Evolutionary conservation across 495 filamentous ascomycete species (phyloP), one percentile per base, ranked within the genome.

Genomic region (Talaromyces thailandensis): DNA sequence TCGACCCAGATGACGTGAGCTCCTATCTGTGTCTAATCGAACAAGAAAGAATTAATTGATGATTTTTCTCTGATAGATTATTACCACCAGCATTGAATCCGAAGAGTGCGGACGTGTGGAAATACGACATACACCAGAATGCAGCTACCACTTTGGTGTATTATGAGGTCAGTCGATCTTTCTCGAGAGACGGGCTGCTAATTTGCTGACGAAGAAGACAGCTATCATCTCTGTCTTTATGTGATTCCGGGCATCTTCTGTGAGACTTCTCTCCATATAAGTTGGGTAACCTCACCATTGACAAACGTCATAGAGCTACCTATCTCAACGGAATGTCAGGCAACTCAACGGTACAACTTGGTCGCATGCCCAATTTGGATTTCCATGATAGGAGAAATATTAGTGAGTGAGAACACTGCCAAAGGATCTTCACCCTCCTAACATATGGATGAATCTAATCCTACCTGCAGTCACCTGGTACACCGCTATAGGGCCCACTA

Each of bases 171-270:
- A 40, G 57, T 59, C 9, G 12, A 8, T 12, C 21, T 9, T 12
- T 59, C 18, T n/a, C 25, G 35, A 26, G n/a, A 4, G 37, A 16
- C 11, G 21, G 16, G 21, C 32, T n/a, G 21, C 43, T 40, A 11
- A 1, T 59, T 9, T 45, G 23, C 23, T 59, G 32, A 59, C 18
- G 14, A 48, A 26, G 14, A 26, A 43, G 24, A 31, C 57, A 79
- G 76, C 53, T 79, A 23, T 73, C 75, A 6, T 79, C 76, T 2
- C 62, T 77, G 21, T 77, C 74, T 4, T 28, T 77, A 24, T 75
- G 76, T 35, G 71, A 69, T n/a, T 75, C 76, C 6, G 74, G 73
- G 4, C 71, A 71, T 56, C 48, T 77, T 3, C 53, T 79, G 76
- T 78, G 68, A 61, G 75, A 23, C 18, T 60, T 9, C 56, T 12